Evolutionary conservation across 495 filamentous ascomycete species (phyloP).

Genomic region (Geopyxis carbonaria): DNA sequence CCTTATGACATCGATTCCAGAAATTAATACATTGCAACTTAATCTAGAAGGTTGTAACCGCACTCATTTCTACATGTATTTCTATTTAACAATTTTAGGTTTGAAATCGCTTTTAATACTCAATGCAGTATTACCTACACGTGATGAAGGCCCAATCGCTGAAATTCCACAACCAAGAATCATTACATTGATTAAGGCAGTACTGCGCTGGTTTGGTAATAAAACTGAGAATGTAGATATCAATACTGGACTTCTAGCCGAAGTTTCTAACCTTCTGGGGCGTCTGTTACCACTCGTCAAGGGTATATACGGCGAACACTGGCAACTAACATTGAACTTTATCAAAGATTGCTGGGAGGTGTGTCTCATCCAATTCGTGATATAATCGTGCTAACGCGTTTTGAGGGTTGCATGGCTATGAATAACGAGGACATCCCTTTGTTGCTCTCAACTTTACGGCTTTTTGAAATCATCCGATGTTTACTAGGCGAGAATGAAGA

Average conservation of each 20-base stretch:
- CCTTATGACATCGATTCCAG: no score
- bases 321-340: constrained; percentile 45
- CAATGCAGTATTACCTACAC: constrained; percentile 38
- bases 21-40: no score
- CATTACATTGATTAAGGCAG: constrained; percentile 65
- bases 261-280: constrained; percentile 44
- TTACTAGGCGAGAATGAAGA: constrained; percentile 59
- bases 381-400: background rate
- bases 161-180: constrained; percentile 58
- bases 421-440: constrained; percentile 13
- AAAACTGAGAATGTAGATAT: constrained; percentile 29
- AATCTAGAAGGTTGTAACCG: no score
- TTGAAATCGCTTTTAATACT: constrained; percentile 39
- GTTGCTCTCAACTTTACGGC: constrained; percentile 43
- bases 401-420: constrained; percentile 10
- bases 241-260: constrained; percentile 37
- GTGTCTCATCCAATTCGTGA: background rate
- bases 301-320: constrained; percentile 71
- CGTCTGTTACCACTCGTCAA: constrained; percentile 51
- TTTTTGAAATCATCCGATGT: constrained; percentile 43
- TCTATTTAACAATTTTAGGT: no score
- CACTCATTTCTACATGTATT: no score
- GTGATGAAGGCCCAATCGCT: constrained; percentile 30
- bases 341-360: constrained; percentile 12
- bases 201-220: constrained; percentile 50